Percentiles rank a stretch among this genome's conserved stretches.
phyloP scores from a whole-genome alignment of 805 yeast species.

The Tetrapisispora iriomotensis region DNA sequence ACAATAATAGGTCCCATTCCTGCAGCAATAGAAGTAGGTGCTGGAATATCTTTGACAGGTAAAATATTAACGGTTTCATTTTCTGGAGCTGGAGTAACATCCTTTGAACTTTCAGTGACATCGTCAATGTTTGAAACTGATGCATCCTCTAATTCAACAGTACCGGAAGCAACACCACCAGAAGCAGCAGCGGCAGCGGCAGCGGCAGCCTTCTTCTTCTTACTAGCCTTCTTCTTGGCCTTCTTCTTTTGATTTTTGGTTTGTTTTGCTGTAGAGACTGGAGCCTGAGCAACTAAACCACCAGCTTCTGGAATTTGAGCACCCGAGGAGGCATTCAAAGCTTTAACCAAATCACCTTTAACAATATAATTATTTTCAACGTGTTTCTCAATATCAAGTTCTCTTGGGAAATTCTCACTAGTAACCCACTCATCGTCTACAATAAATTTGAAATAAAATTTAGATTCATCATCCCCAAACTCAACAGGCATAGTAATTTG shows the following conservation, averaged over 20 bases:
- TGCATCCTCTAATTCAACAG: too few relatives aligned
- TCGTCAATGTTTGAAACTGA: background rate
- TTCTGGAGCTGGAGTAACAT: constrained; percentile 11
- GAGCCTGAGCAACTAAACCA: constrained; percentile 28
- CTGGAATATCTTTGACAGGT: background rate
- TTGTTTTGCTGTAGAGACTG: constrained; percentile 7
- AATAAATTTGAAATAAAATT: constrained; percentile 44
- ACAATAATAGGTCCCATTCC: constrained; percentile 41
- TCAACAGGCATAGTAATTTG: constrained; percentile 48
- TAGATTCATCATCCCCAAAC: constrained; percentile 24
- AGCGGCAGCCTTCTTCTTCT: constrained; percentile 3
- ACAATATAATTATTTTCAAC: constrained; percentile 31
- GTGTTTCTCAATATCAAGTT: constrained; percentile 35
- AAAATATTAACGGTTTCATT: background rate
- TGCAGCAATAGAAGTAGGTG: background rate
- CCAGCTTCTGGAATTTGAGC: constrained; percentile 40
- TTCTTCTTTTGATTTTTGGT: constrained; percentile 10
- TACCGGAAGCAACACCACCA: background rate
- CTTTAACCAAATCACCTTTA: constrained; percentile 6
- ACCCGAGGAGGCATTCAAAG: constrained; percentile 25
- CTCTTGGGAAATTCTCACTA: constrained; percentile 32
- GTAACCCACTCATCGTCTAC: constrained; percentile 62
- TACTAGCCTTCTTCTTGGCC: constrained; percentile 7
- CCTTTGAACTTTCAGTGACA: constrained; percentile 9
- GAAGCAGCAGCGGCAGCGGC: constrained; percentile 1